Conservation (phyloP, 768 basidiomycete genomes). For the Lanmaoa rubissima region DNA sequence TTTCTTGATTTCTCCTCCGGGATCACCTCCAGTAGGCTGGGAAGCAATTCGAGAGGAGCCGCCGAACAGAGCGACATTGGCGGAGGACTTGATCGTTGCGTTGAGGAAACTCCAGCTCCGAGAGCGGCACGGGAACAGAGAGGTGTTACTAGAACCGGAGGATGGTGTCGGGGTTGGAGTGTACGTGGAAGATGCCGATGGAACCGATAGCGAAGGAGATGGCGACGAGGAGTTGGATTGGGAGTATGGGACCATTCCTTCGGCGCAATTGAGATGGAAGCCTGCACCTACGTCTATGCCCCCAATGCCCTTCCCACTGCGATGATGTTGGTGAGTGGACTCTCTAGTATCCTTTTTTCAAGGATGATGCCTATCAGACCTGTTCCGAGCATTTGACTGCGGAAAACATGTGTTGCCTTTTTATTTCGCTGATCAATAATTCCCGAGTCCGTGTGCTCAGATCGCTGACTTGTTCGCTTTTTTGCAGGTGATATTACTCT, state of each 20-base stretch:
- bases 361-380: slow-evolving; percentile 76
- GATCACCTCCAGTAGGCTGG: slow-evolving; percentile 97
- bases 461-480: slow-evolving; percentile 2
- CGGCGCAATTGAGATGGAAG: slow-evolving; percentile 50
- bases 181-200: slow-evolving; percentile 74
- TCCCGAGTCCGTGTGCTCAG: background rate
- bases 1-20: slow-evolving; percentile 97
- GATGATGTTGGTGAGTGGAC: slow-evolving; percentile 26
- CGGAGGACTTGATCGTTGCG: slow-evolving; percentile 83
- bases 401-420: slow-evolving; percentile 68
- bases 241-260: slow-evolving; percentile 53
- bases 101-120: slow-evolving; percentile 65
- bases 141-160: slow-evolving; percentile 64
- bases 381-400: slow-evolving; percentile 65
- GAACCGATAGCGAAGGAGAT: slow-evolving; percentile 28
- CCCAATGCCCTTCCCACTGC: slow-evolving; percentile 36
- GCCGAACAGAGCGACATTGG: slow-evolving; percentile 79
- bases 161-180: slow-evolving; percentile 75
- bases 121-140: slow-evolving; percentile 40
- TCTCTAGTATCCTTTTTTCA: slow-evolving; percentile 15
- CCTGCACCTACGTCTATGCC: slow-evolving; percentile 57
- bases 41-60: slow-evolving; percentile 88
- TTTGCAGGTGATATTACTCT: slow-evolving; percentile 7
- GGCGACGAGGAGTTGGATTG: slow-evolving; percentile 45
- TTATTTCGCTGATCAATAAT: slow-evolving; percentile 33